A percentile compares a stretch with the other conserved stretches of the same genome.
Evolutionary conservation across 75 land plant species (phyloP).

Genomic region (Picea sitchensis): DNA sequence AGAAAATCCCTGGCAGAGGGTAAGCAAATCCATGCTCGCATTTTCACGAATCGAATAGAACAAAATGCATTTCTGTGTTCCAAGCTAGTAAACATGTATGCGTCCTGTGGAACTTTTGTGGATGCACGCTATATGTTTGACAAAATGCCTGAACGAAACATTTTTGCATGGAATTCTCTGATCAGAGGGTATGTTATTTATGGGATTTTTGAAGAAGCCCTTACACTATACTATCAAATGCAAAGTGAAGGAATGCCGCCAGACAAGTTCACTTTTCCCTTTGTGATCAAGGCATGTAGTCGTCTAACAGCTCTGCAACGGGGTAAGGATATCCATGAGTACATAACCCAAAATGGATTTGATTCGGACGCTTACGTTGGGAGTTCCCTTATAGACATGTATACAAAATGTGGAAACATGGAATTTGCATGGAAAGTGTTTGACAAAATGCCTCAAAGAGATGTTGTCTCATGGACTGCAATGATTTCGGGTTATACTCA

Average conservation of each 20-base stretch:
- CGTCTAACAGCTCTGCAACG: constrained; percentile 22
- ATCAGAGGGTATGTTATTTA: constrained; percentile 54
- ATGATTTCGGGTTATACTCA: constrained; percentile 53
- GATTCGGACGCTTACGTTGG: constrained; percentile 48
- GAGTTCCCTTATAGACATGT: constrained; percentile 57
- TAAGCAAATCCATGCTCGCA: constrained; percentile 18
- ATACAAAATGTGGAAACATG: constrained; percentile 39
- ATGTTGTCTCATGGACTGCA: constrained; percentile 60
- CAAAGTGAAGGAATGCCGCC: constrained; percentile 31
- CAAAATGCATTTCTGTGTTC: constrained; percentile 23
- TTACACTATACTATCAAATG: constrained; percentile 36
- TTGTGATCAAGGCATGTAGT: constrained; percentile 58
- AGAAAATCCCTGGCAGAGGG: too few relatives aligned
- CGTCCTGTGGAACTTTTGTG: constrained; percentile 19
- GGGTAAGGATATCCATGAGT: constrained; percentile 52
- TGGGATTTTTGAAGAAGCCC: constrained; percentile 34
- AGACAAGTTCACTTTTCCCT: constrained; percentile 52
- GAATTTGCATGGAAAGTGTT: constrained; percentile 15
- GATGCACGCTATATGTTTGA: constrained; percentile 49
- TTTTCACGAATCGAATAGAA: constrained; percentile 17
- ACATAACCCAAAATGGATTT: constrained; percentile 20
- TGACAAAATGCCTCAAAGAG: constrained; percentile 22
- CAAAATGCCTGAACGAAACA: constrained; percentile 30
- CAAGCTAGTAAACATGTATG: constrained; percentile 45
- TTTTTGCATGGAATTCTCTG: constrained; percentile 53